phyloP scores from a whole-genome alignment of 345 rosid species.

The Garcia nutans region DNA sequence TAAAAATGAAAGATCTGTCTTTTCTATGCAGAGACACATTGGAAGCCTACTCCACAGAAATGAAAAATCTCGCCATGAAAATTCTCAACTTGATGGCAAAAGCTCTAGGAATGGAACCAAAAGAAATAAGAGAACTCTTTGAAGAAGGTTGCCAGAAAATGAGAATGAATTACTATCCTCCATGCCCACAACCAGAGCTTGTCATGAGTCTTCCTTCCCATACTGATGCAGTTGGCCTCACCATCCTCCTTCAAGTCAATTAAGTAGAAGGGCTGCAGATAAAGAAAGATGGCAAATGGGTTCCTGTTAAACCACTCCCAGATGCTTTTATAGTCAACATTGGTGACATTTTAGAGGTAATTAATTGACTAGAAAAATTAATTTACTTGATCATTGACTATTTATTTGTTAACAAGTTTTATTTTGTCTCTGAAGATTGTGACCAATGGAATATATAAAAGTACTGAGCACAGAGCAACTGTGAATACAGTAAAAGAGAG shows the following conservation, averaged over 20 bases:
- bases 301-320: conserved; percentile 20
- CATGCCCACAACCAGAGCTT: conserved; percentile 26
- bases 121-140: conserved; percentile 12
- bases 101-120: conserved; percentile 16
- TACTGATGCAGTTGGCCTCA: conserved; percentile 18
- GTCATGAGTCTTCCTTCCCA: conserved; percentile 23
- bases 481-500: conserved; percentile 22
- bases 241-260: conserved; percentile 21
- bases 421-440: conserved; percentile 8
- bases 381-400: too few species aligned
- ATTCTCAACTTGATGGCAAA: conserved; percentile 12
- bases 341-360: conserved; percentile 23
- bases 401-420: too few species aligned
- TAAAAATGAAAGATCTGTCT: neutral
- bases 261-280: conserved; percentile 8
- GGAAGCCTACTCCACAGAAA: conserved; percentile 20
- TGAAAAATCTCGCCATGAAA: conserved; percentile 17
- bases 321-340: conserved; percentile 24
- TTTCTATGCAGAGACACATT: conserved; percentile 7
- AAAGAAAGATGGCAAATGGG: conserved; percentile 15
- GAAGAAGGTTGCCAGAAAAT: conserved; percentile 20
- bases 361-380: too few species aligned
- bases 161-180: conserved; percentile 30
- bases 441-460: conserved; percentile 24
- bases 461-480: conserved; percentile 23